Conservation (phyloP, 2,329 filamentous ascomycete genomes). For the Pseudogymnoascus sp. region DNA sequence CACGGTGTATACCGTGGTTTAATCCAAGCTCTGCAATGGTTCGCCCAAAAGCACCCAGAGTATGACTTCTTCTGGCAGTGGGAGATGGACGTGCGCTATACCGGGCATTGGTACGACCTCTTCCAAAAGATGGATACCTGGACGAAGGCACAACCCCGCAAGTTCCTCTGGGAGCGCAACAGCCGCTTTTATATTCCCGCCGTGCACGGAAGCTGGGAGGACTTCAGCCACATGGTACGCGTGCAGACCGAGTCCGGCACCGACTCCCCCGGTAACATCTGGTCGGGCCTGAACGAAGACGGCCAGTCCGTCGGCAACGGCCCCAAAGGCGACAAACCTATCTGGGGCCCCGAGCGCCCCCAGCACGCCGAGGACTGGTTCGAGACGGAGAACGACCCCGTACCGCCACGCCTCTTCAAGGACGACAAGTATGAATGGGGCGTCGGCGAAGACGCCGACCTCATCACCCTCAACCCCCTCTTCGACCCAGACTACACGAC, state of each 20-base stretch:
- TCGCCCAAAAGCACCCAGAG: conserved; percentile 79
- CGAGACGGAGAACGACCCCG: conserved; percentile 63
- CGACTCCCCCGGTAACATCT: conserved; percentile 59
- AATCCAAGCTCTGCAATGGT: conserved; percentile 92
- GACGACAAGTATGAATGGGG: conserved; percentile 82
- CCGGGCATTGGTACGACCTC: conserved; percentile 75
- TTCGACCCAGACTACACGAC: conserved; percentile 84
- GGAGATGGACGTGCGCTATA: conserved; percentile 91
- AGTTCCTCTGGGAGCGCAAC: conserved; percentile 76
- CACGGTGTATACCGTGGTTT: conserved; percentile 90
- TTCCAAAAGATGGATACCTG: conserved; percentile 63
- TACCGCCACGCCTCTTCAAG: conserved; percentile 64
- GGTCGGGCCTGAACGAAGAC: conserved; percentile 41
- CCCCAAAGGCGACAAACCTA: conserved; percentile 48
- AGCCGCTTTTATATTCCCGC: conserved; percentile 70
- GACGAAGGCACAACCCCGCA: conserved; percentile 66
- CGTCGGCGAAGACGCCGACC: conserved; percentile 81
- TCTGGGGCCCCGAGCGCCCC: conserved; percentile 81
- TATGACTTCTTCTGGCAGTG: conserved; percentile 92
- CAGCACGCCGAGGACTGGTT: conserved; percentile 63
- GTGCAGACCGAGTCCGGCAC: conserved; percentile 68
- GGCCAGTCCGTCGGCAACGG: conserved; percentile 25
- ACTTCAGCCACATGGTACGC: conserved; percentile 70
- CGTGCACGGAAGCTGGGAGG: conserved; percentile 71
- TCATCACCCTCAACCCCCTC: conserved; percentile 85